Base-by-base conservation (phyloP, 2,329 filamentous ascomycete genomes). In the Monilinia fructigena region DNA sequence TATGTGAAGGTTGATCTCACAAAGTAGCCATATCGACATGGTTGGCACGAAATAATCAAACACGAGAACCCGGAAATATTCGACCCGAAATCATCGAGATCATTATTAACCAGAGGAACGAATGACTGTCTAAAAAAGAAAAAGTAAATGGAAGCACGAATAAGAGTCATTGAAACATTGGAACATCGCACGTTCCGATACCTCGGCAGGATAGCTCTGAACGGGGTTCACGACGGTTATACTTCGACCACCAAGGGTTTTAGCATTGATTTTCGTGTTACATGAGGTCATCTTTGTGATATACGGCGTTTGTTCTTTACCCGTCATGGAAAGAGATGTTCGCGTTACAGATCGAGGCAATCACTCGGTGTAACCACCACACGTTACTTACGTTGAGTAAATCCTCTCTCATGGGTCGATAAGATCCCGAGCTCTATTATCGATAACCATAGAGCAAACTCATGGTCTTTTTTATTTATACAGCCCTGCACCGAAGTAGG, bases 101-200 rank as follows among this genome's bases (percentile, higher is more conserved):
- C 20, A 2, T n/a, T 12, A 14, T 59, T 35, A 26, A 28, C 28
- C n/a, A 10, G n/a, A 23, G 56, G 28, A 23, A 6, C 3, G 42
- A 59, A 48, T 59, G 42, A 59, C 18, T 35, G 3, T 48, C 23
- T n/a, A n/a, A 16, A 47, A n/a, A 28, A 18, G 20, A 28, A 48
- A 26, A 11, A 48, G n/a, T 35, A 12, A 6, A 59, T 48, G 56
- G 56, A 42, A 48, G 23, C 28, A 59, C 42, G n/a, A 35, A 48
- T 23, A 42, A 48, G 26, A 59, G 42, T 48, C 42, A 48, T 48
- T 48, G 55, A 14, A 59, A 59, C 28, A 59, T 48, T 48, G 42
- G 12, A n/a, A 23, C 42, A 59, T 48, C 28, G 42, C 42, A 59
- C 42, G 42, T 48, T 48, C 56, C 56, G 28, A 59, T 18, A 48